Evolutionary conservation across 2,329 filamentous ascomycete species (phyloP).

Genomic region (Arthroderma sp.): DNA sequence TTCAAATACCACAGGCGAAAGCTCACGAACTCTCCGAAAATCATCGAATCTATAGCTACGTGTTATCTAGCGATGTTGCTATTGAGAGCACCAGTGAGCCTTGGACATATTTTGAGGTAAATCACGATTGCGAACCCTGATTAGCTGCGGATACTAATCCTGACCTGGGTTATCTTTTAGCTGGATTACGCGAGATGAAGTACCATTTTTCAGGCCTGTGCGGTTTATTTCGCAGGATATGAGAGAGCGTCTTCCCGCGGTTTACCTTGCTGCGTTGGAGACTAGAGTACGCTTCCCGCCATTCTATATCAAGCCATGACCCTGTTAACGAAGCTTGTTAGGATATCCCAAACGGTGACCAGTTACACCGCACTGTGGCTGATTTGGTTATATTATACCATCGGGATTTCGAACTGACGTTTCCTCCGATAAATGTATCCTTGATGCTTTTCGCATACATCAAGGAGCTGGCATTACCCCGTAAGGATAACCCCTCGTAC

Average conservation of each 20-base stretch:
- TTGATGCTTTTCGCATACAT: slow-evolving; percentile 57
- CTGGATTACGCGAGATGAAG: slow-evolving; percentile 54
- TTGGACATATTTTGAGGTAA: slow-evolving; percentile 53
- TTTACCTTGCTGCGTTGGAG: slow-evolving; percentile 29
- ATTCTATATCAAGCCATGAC: slow-evolving; percentile 16
- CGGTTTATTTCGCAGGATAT: slow-evolving; percentile 32
- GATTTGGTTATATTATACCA: slow-evolving; percentile 52
- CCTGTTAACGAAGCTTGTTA: slow-evolving; percentile 7
- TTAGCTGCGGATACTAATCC: too few relatives aligned
- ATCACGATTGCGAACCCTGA: too few relatives aligned
- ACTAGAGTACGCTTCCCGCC: slow-evolving; percentile 18
- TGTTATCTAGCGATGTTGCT: slow-evolving; percentile 70
- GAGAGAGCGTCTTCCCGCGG: slow-evolving; percentile 30
- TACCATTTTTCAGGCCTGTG: slow-evolving; percentile 57
- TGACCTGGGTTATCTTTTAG: slow-evolving; percentile 13
- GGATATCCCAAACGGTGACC: slow-evolving; percentile 35
- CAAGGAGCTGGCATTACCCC: slow-evolving; percentile 58
- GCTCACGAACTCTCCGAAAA: slow-evolving; percentile 41
- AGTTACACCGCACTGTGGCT: slow-evolving; percentile 52
- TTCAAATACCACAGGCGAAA: slow-evolving; percentile 22
- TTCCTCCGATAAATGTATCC: slow-evolving; percentile 60
- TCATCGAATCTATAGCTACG: slow-evolving; percentile 62
- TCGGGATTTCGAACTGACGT: slow-evolving; percentile 52
- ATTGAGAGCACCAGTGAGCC: slow-evolving; percentile 59
- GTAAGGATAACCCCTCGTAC: slow-evolving; percentile 33